These are phyloP conservation scores for Diophrys sp. DNA, from an alignment of 73 alveolate species.

Conservation along the genomic window DNA sequence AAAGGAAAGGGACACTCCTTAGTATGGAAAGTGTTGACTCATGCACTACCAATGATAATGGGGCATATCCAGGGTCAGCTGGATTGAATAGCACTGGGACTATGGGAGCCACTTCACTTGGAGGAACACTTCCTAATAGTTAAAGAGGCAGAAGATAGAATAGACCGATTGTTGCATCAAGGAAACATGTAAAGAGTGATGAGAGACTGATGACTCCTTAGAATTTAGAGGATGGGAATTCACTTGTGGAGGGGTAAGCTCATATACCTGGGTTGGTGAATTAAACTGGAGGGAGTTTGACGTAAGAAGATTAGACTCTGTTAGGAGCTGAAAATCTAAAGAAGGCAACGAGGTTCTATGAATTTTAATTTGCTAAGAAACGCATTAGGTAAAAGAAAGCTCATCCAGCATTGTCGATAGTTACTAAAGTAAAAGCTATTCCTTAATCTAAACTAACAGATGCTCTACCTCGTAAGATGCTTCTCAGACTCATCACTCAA, in stretches of 20 bases:
- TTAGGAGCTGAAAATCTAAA: background rate
- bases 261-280: too few relatives aligned
- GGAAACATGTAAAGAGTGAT: background rate
- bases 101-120: background rate
- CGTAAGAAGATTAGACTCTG: background rate
- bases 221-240: too few relatives aligned
- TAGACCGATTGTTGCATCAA: background rate
- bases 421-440: slow-evolving; percentile 18
- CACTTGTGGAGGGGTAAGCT: too few relatives aligned
- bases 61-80: too few relatives aligned
- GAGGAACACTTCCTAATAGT: background rate
- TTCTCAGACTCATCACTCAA: slow-evolving; percentile 20
- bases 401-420: slow-evolving; percentile 24
- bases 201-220: too few relatives aligned
- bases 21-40: background rate
- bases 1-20: background rate
- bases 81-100: too few relatives aligned
- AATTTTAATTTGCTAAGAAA: slow-evolving; percentile 22
- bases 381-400: slow-evolving; percentile 5
- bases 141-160: background rate
- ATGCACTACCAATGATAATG: background rate
- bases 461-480: slow-evolving; percentile 40
- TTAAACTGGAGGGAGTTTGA: background rate
- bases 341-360: slow-evolving; percentile 19
- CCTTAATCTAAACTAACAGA: slow-evolving; percentile 19